phyloP scores from a whole-genome alignment of 345 rosid species.

The Moringa oleifera region DNA sequence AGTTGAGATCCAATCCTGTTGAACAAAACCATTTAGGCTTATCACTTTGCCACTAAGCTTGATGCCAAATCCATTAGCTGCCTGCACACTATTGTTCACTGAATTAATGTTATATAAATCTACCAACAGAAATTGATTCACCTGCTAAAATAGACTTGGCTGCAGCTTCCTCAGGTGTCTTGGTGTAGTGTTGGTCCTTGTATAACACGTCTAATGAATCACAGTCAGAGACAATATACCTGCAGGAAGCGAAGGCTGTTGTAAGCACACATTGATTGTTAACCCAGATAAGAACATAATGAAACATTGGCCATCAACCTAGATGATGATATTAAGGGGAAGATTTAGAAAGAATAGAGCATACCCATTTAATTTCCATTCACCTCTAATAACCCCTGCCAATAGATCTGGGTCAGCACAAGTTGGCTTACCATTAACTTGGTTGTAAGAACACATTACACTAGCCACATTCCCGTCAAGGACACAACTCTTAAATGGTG shows the following conservation, averaged over 20 bases:
- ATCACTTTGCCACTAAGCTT: not conserved
- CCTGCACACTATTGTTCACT: too few species aligned
- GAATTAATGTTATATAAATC: too few species aligned
- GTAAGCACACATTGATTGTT: not conserved
- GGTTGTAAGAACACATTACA: slow-evolving; percentile 95
- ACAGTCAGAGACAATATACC: slow-evolving; percentile 87
- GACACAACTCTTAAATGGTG: slow-evolving; percentile 95
- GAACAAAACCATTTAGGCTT: not conserved
- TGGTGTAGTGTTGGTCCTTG: slow-evolving; percentile 66
- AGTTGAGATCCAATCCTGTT: slow-evolving; percentile 75
- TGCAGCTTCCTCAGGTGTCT: slow-evolving; percentile 93
- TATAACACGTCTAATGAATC: slow-evolving; percentile 70
- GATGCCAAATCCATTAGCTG: too few species aligned
- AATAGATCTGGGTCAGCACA: slow-evolving; percentile 89
- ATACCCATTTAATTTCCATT: slow-evolving; percentile 91
- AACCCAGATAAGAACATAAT: too few species aligned
- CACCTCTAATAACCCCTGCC: slow-evolving; percentile 61
- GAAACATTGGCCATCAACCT: not conserved
- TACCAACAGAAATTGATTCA: too few species aligned
- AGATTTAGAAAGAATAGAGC: not conserved
- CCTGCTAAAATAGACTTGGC: slow-evolving; percentile 67
- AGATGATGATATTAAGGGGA: not conserved
- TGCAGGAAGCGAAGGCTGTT: slow-evolving; percentile 19
- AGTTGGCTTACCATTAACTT: slow-evolving; percentile 85
- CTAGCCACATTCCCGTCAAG: slow-evolving; percentile 95